These are phyloP conservation scores for Mycena venus DNA, from an alignment of 768 basidiomycete species.

Conservation along the genomic window DNA sequence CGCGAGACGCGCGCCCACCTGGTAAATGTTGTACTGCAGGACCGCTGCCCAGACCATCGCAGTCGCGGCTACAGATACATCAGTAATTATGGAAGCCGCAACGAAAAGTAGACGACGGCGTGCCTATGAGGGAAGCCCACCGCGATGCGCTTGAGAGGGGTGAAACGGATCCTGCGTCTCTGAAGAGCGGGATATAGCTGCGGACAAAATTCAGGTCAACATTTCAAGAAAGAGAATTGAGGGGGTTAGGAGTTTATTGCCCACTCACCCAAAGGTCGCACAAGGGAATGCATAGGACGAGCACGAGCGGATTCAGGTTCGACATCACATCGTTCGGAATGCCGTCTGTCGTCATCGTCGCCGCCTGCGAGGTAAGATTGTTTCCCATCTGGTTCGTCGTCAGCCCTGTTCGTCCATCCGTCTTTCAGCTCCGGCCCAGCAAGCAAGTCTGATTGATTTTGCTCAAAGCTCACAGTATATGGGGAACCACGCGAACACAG, in stretches of 20 bases:
- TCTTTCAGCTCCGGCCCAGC: background rate
- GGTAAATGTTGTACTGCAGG: slow-evolving; percentile 79
- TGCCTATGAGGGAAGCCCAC: slow-evolving; percentile 71
- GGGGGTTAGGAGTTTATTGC: no score
- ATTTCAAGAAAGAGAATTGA: no score
- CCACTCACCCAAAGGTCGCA: slow-evolving; percentile 66
- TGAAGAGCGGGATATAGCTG: slow-evolving; percentile 72
- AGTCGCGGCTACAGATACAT: no score
- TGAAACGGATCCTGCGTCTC: slow-evolving; percentile 67
- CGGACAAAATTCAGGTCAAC: no score
- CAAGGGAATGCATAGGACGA: slow-evolving; percentile 75
- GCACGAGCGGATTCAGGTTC: slow-evolving; percentile 67
- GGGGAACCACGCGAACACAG: slow-evolving; percentile 67
- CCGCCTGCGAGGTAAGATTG: slow-evolving; percentile 70
- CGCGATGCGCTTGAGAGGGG: slow-evolving; percentile 69
- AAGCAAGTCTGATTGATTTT: background rate
- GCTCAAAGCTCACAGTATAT: slow-evolving; percentile 58
- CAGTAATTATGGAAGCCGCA: no score
- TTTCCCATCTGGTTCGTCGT: slow-evolving; percentile 67
- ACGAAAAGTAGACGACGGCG: no score
- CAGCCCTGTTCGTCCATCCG: slow-evolving; percentile 54
- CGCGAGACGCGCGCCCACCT: slow-evolving; percentile 61
- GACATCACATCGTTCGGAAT: slow-evolving; percentile 69
- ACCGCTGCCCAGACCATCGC: slow-evolving; percentile 80
- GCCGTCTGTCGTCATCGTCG: slow-evolving; percentile 65